Evolutionary conservation across 176 grass and related monocot genomes (phyloP).

Genomic region (Carex scoparia): DNA sequence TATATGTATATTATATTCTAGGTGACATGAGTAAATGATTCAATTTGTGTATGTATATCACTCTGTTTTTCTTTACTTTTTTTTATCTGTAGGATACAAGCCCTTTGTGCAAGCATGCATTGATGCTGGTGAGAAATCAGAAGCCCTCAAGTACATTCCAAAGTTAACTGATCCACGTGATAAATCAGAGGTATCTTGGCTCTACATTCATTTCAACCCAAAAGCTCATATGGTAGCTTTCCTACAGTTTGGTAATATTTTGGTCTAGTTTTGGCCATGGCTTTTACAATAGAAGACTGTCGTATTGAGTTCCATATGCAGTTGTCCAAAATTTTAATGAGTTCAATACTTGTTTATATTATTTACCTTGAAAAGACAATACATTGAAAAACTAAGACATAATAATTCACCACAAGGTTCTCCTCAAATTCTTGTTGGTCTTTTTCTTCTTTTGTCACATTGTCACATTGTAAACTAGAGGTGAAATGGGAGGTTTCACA

Average conservation of each 20-base stretch:
- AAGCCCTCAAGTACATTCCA: constrained; percentile 85
- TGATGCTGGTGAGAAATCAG: constrained; percentile 80
- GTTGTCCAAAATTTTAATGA: neutral
- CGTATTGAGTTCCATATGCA: neutral
- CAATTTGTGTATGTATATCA: neutral
- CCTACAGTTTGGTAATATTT: neutral
- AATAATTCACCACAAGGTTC: neutral
- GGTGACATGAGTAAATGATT: neutral
- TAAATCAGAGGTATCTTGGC: constrained; percentile 74
- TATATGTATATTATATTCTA: neutral
- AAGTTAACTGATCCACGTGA: constrained; percentile 70
- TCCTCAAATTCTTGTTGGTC: neutral
- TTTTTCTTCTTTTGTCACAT: neutral
- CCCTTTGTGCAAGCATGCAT: constrained; percentile 98
- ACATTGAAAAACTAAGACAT: neutral
- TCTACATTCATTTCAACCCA: neutral
- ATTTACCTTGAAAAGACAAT: neutral
- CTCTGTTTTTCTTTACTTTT: neutral
- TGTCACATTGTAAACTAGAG: neutral
- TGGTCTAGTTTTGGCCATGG: neutral
- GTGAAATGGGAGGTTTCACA: neutral
- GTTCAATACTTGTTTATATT: neutral
- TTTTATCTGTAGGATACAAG: constrained; percentile 59
- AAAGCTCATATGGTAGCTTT: neutral
- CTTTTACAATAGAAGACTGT: neutral